These are phyloP conservation scores for Conoideocrella luteorostrata DNA, from an alignment of 2,329 filamentous ascomycete genomes.

Conservation along the genomic window DNA sequence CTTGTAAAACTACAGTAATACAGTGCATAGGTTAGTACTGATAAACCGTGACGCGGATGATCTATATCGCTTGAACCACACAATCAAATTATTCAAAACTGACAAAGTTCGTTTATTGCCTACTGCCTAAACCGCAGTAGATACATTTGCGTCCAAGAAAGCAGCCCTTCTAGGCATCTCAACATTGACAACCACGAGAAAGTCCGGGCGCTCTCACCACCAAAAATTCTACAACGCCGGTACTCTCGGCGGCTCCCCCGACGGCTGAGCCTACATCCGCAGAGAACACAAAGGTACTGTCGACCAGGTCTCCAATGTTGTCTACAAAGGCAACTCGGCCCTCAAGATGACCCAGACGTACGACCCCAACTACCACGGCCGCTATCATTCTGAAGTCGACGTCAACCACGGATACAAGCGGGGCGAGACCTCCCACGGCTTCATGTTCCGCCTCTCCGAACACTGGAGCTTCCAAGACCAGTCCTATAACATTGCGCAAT, in stretches of 20 bases:
- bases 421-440: slow-evolving; percentile 44
- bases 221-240: slow-evolving; percentile 35
- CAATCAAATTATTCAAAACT: too few species aligned
- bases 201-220: too few species aligned
- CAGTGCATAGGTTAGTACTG: too few species aligned
- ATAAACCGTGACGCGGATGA: too few species aligned
- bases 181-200: too few species aligned
- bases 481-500: slow-evolving; percentile 43
- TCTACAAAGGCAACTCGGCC: slow-evolving; percentile 29
- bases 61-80: too few species aligned
- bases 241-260: slow-evolving; percentile 30
- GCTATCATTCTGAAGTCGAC: slow-evolving; percentile 43
- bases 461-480: slow-evolving; percentile 40
- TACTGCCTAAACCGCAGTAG: too few species aligned
- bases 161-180: too few species aligned
- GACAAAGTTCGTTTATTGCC: too few species aligned
- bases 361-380: slow-evolving; percentile 32
- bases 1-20: too few species aligned
- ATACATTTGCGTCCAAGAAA: too few species aligned
- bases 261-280: slow-evolving; percentile 33
- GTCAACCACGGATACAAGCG: slow-evolving; percentile 37
- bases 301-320: slow-evolving; percentile 32
- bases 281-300: slow-evolving; percentile 37
- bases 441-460: slow-evolving; percentile 41
- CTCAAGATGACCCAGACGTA: slow-evolving; percentile 41